phyloP scores from a whole-genome alignment of 2,329 filamentous ascomycete genomes.

The Penicillium brevicompactum region DNA sequence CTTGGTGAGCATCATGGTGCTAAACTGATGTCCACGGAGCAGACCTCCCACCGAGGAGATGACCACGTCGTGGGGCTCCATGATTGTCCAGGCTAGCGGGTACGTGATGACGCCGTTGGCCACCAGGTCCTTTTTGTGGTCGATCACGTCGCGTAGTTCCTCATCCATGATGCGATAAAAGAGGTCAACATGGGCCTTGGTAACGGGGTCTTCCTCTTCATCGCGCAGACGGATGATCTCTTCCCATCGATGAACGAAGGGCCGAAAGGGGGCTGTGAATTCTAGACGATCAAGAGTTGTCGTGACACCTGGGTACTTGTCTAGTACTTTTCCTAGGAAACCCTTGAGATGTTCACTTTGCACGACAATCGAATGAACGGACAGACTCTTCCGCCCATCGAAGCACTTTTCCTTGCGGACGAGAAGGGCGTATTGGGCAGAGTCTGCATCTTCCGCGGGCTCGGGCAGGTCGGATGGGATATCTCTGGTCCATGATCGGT shows the following conservation, averaged over 20 bases:
- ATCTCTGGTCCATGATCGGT: slow-evolving; percentile 59
- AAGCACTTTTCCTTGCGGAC: slow-evolving; percentile 61
- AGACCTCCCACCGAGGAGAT: slow-evolving; percentile 7
- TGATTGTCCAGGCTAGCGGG: slow-evolving; percentile 48
- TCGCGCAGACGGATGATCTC: slow-evolving; percentile 47
- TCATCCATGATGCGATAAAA: slow-evolving; percentile 52
- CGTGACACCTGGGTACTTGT: slow-evolving; percentile 62
- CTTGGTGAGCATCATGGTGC: neutral
- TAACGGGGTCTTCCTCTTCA: slow-evolving; percentile 46
- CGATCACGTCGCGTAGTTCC: slow-evolving; percentile 56
- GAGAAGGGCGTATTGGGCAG: slow-evolving; percentile 62
- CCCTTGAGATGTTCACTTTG: slow-evolving; percentile 64
- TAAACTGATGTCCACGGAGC: slow-evolving; percentile 15
- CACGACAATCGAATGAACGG: slow-evolving; percentile 64
- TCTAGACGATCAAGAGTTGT: slow-evolving; percentile 62
- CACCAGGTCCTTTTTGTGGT: slow-evolving; percentile 55
- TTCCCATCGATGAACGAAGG: slow-evolving; percentile 68
- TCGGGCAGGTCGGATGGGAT: slow-evolving; percentile 58
- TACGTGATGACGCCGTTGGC: slow-evolving; percentile 57
- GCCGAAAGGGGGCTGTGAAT: slow-evolving; percentile 63
- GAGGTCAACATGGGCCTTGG: slow-evolving; percentile 51
- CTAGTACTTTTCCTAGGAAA: slow-evolving; percentile 57
- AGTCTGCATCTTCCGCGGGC: slow-evolving; percentile 63
- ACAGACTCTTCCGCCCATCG: slow-evolving; percentile 62
- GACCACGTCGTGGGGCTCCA: slow-evolving; percentile 30